phyloP scores from a whole-genome alignment of 306 rosid genomes.

The Glycine soja region DNA sequence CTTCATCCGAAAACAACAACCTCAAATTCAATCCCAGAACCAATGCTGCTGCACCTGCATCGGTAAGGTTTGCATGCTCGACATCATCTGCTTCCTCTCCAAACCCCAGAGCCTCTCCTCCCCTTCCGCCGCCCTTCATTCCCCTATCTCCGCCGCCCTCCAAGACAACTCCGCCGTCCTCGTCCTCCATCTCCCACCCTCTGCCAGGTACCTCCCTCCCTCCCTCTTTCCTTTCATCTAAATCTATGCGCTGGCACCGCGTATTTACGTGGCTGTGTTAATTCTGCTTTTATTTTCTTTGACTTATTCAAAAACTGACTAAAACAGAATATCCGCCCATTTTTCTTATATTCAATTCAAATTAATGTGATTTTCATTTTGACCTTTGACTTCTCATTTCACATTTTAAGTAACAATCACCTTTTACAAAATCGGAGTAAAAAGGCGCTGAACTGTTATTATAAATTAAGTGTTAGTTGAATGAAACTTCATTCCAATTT shows the following conservation, averaged over 20 bases:
- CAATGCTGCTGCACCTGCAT: slow-evolving; percentile 59
- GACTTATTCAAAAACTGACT: neutral
- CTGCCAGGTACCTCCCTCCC: slow-evolving; percentile 63
- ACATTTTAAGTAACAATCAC: no score
- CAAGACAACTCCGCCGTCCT: slow-evolving; percentile 36
- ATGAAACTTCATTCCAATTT: no score
- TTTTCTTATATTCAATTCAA: neutral
- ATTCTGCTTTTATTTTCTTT: neutral
- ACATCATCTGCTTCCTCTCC: slow-evolving; percentile 68
- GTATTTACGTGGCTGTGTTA: slow-evolving; percentile 1
- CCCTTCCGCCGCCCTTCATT: slow-evolving; percentile 66
- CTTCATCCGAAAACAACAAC: neutral
- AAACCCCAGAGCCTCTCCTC: slow-evolving; percentile 53
- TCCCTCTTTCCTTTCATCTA: neutral
- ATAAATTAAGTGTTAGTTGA: no score
- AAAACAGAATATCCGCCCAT: neutral
- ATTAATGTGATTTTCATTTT: neutral
- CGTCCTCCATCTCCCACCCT: slow-evolving; percentile 70
- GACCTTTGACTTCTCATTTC: neutral
- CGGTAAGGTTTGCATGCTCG: slow-evolving; percentile 71
- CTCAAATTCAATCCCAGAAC: no score
- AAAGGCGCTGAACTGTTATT: no score
- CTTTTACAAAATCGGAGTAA: no score
- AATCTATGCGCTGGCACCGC: neutral
- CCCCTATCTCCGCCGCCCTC: slow-evolving; percentile 60